These are phyloP conservation scores for Magnaporthales sp. DNA, from an alignment of 2,329 filamentous ascomycete species.

Conservation along the genomic window DNA sequence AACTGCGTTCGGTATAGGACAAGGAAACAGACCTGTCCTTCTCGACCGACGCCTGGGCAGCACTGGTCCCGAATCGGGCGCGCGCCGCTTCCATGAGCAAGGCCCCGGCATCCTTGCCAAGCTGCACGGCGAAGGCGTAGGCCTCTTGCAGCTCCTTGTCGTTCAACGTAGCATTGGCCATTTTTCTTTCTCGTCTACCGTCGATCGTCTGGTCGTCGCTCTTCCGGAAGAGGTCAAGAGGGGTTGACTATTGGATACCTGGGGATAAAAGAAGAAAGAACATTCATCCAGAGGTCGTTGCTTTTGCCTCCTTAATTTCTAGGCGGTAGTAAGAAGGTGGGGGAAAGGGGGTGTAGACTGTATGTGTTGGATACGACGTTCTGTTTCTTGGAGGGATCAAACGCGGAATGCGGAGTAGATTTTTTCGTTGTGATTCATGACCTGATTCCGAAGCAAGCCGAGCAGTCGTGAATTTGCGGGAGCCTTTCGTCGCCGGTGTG, in stretches of 20 bases:
- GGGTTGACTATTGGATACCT: background rate
- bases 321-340: background rate
- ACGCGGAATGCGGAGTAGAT: background rate
- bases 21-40: constrained; percentile 46
- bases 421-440: background rate
- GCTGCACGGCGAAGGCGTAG: constrained; percentile 60
- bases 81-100: constrained; percentile 58
- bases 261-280: background rate
- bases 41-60: constrained; percentile 39
- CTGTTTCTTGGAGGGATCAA: background rate
- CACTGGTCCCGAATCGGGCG: constrained; percentile 34
- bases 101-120: constrained; percentile 61
- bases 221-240: background rate
- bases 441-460: background rate
- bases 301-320: background rate
- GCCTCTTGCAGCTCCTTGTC: constrained; percentile 51
- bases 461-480: no score
- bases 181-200: background rate
- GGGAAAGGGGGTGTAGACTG: background rate
- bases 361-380: background rate
- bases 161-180: constrained; percentile 14
- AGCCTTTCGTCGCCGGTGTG: background rate
- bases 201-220: background rate
- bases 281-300: background rate
- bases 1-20: background rate